phyloP scores from a whole-genome alignment of 2,329 filamentous ascomycete species.

The Didymella pomorum region DNA sequence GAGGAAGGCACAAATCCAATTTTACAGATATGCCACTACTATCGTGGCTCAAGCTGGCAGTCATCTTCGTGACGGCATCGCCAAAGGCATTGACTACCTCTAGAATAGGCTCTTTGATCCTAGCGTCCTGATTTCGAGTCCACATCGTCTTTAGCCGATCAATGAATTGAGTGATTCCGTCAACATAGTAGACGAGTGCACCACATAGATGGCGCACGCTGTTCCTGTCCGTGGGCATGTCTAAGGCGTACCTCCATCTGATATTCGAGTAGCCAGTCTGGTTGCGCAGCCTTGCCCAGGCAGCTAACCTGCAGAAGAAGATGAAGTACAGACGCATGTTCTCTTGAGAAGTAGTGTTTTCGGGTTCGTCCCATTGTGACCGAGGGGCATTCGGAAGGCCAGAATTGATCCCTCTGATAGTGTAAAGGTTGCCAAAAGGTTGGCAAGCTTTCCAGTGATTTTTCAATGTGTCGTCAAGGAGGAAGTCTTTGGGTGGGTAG shows the following conservation, averaged over 20 bases:
- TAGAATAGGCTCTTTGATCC: slow-evolving; percentile 8
- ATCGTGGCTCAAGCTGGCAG: background rate
- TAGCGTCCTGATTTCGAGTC: slow-evolving; percentile 7
- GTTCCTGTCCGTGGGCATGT: slow-evolving; percentile 7
- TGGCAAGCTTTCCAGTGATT: slow-evolving; percentile 35
- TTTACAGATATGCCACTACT: background rate
- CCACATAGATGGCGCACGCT: background rate
- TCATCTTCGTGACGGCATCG: slow-evolving; percentile 8
- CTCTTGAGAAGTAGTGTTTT: background rate
- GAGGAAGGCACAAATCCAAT: background rate
- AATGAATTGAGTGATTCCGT: background rate
- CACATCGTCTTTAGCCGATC: slow-evolving; percentile 1
- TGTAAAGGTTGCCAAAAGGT: slow-evolving; percentile 38
- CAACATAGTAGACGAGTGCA: background rate
- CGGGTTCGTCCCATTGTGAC: background rate
- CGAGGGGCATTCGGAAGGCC: background rate
- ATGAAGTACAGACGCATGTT: slow-evolving; percentile 4
- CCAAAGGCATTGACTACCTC: slow-evolving; percentile 18
- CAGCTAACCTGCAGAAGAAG: slow-evolving; percentile 14
- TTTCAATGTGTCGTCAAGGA: slow-evolving; percentile 24
- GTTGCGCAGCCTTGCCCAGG: slow-evolving; percentile 6
- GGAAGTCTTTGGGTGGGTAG: slow-evolving; percentile 27
- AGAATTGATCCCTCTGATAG: background rate
- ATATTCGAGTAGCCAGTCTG: background rate
- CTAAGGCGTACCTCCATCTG: slow-evolving; percentile 12